Evolutionary conservation across 306 rosid species (phyloP), one percentile per base, ranked within the genome.

Genomic region (Sesbania bispinosa): DNA sequence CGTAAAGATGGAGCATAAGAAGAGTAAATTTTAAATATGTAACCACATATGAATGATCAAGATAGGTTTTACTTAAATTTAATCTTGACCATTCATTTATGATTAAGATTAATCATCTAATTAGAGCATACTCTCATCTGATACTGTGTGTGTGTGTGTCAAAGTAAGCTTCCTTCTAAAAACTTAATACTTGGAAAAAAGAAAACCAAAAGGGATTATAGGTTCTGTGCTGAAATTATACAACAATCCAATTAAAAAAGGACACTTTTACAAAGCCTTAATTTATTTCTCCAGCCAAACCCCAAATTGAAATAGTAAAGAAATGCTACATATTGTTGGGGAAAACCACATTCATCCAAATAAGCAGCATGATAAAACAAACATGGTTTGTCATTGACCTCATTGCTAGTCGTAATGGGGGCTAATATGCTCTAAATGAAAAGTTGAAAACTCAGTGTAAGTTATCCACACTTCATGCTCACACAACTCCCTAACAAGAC

Each of bases 261-360:
- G 58, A 27, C 36, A 20, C 64, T 36, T 47, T 41, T 26, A 38
- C 59, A 48, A 21, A 57, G 65, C 48, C 15, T 29, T 50, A 5
- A 20, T 35, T n/a, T 39, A 59, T 54, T 67, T 67, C 63, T 27
- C 72, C 33, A 35, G 10, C 20, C 23, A 73, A 39, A 15, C 65
- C 20, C 38, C 52, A 30, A 15, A 41, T 41, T 5, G 2, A 21
- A 58, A 41, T 58, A 47, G 73, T 33, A 53, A 53, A 43, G 18
- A 53, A 42, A 52, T 39, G 73, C 76, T 24, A 18, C 73, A 42
- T 23, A 5, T 11, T 18, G 8, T 38, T 38, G 46, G 33, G 30
- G 67, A 60, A 60, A 65, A 30, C 29, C 39, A 59, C 29, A 78
- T 63, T 70, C 61, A 52, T 18, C n/a, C n/a, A n/a, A 27, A 46